Evolutionary conservation across 305 asterid species (phyloP).

Genomic region (Plantago rigida): DNA sequence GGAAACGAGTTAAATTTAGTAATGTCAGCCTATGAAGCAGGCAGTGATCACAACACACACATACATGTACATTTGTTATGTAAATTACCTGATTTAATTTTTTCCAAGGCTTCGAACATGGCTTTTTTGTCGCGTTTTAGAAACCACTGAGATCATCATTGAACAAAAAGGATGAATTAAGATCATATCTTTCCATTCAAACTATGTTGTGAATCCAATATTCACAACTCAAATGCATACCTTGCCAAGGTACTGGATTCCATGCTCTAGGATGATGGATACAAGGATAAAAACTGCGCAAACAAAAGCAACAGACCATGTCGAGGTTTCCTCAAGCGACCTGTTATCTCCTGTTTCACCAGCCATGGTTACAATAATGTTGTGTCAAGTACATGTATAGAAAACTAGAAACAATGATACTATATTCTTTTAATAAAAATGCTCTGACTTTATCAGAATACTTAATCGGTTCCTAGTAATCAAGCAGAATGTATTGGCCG

Average conservation of each 20-base stretch:
- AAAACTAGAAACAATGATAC: constrained; percentile 8
- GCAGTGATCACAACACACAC: neutral
- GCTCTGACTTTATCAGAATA: constrained; percentile 13
- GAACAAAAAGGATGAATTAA: neutral
- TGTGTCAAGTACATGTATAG: neutral
- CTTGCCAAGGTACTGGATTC: constrained; percentile 50
- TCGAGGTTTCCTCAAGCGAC: constrained; percentile 54
- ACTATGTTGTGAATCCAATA: too few relatives aligned
- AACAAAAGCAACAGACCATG: constrained; percentile 67
- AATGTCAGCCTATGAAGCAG: neutral
- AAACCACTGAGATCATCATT: constrained; percentile 44
- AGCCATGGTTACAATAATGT: constrained; percentile 30
- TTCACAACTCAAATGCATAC: constrained; percentile 20
- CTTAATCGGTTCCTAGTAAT: neutral
- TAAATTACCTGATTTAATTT: constrained; percentile 53
- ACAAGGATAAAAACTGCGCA: constrained; percentile 46
- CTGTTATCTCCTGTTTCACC: constrained; percentile 33
- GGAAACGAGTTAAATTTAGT: neutral
- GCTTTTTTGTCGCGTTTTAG: constrained; percentile 47
- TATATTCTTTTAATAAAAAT: constrained; percentile 3
- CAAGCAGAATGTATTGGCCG: constrained; percentile 17
- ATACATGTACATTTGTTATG: neutral
- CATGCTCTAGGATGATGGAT: constrained; percentile 51
- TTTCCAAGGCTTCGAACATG: constrained; percentile 61
- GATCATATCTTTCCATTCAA: neutral